Conservation (phyloP, 441 rosid species). For the Adansonia grandidieri region DNA sequence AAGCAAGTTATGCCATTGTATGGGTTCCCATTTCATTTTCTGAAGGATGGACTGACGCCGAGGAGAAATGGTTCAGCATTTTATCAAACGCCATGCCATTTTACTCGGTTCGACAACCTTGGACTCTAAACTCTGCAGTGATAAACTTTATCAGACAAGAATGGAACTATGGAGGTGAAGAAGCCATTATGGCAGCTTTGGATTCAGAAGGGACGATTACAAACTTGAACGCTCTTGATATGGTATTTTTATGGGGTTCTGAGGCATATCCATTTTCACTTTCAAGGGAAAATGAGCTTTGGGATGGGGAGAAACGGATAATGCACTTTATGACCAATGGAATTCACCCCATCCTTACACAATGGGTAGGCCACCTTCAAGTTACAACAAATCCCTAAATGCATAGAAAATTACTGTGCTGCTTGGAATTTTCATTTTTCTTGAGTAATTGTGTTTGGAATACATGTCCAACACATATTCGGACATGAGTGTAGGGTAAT, state of each 20-base stretch:
- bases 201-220: conserved; percentile 58
- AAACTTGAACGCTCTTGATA: conserved; percentile 69
- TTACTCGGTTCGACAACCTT: conserved; percentile 65
- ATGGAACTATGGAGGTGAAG: conserved; percentile 55
- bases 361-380: conserved; percentile 47
- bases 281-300: conserved; percentile 63
- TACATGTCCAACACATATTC: too few species aligned
- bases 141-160: conserved; percentile 52
- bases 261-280: conserved; percentile 73
- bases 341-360: conserved; percentile 54
- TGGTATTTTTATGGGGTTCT: conserved; percentile 77
- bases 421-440: neutral
- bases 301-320: conserved; percentile 65
- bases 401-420: neutral
- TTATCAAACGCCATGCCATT: conserved; percentile 61
- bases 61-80: conserved; percentile 45
- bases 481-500: too few species aligned
- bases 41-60: conserved; percentile 56
- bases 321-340: conserved; percentile 53
- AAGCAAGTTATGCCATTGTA: conserved; percentile 53
- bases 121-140: conserved; percentile 51
- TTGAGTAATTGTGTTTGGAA: neutral
- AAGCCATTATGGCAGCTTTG: conserved; percentile 61
- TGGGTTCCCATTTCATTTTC: conserved; percentile 68
- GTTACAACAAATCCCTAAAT: too few species aligned